A percentile compares a stretch with the other conserved stretches of the same genome.
phyloP scores from a whole-genome alignment of 352 stramenopile species.

The Phytopythium litorale region DNA sequence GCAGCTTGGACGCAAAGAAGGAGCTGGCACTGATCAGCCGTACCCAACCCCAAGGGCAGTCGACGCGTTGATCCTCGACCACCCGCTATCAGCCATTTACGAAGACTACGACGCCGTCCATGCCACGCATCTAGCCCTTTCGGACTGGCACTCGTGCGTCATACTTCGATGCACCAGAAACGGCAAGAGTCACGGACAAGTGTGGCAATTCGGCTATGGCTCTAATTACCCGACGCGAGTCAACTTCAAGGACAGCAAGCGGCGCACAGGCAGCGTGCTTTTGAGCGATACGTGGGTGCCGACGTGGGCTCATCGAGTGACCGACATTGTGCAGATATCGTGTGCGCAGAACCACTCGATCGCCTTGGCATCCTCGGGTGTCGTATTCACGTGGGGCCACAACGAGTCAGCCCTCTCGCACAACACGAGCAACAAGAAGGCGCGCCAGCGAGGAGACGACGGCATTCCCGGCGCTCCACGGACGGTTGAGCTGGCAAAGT shows the following conservation, averaged over 20 bases:
- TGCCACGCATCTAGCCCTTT: slow-evolving; percentile 53
- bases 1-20: slow-evolving; percentile 76
- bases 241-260: slow-evolving; percentile 37
- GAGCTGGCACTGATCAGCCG: slow-evolving; percentile 58
- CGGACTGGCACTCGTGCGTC: slow-evolving; percentile 70
- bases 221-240: slow-evolving; percentile 66
- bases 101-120: slow-evolving; percentile 43
- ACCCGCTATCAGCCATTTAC: slow-evolving; percentile 60
- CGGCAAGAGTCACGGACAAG: slow-evolving; percentile 49
- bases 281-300: slow-evolving; percentile 61
- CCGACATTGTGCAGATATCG: slow-evolving; percentile 66
- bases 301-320: slow-evolving; percentile 39
- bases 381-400: slow-evolving; percentile 76
- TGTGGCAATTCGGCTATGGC: slow-evolving; percentile 81
- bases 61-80: slow-evolving; percentile 45
- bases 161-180: slow-evolving; percentile 57
- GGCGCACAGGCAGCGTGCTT: slow-evolving; percentile 22
- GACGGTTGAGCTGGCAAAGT: slow-evolving; percentile 36
- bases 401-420: slow-evolving; percentile 66
- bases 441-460: slow-evolving; percentile 12
- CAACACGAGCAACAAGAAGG: slow-evolving; percentile 7
- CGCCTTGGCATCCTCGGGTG: slow-evolving; percentile 50
- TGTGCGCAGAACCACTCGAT: slow-evolving; percentile 82
- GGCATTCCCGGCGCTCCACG: slow-evolving; percentile 40
- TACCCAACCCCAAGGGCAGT: slow-evolving; percentile 53